Conservation (phyloP, 176 grass and related monocot genomes). For the Microstegium vimineum region DNA sequence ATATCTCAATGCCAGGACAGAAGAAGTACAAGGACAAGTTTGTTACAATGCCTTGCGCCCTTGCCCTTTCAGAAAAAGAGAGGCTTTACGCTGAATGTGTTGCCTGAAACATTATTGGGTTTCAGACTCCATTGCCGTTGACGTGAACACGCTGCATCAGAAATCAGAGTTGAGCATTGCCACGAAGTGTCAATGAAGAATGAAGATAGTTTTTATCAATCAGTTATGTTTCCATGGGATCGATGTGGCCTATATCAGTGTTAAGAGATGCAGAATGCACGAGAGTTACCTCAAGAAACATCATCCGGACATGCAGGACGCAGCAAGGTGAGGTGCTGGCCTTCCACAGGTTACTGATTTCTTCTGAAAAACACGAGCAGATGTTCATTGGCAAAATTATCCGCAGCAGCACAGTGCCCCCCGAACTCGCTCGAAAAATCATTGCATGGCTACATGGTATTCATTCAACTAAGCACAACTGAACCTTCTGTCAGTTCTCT, state of each 20-base stretch:
- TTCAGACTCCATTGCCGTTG: background rate
- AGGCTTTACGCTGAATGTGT: background rate
- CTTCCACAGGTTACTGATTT: background rate
- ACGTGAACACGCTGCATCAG: background rate
- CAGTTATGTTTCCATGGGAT: background rate
- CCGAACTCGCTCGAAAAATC: background rate
- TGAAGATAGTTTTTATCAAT: background rate
- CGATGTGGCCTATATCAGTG: background rate
- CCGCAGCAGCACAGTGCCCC: background rate
- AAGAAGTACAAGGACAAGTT: background rate
- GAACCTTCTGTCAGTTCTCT: background rate
- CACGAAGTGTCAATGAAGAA: background rate
- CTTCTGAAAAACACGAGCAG: background rate
- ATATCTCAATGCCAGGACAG: background rate
- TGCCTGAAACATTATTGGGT: background rate
- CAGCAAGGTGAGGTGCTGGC: too few species aligned
- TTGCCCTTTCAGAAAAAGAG: background rate
- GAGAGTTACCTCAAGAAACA: background rate
- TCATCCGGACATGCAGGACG: too few species aligned
- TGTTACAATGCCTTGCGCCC: background rate
- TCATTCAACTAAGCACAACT: background rate
- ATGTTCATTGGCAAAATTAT: background rate
- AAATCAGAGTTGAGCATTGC: background rate
- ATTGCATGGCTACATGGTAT: background rate
- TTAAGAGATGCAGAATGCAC: background rate